These are phyloP conservation scores for Thamnidium elegans DNA, from an alignment of 192 early-diverging fungal species.

Conservation along the genomic window DNA sequence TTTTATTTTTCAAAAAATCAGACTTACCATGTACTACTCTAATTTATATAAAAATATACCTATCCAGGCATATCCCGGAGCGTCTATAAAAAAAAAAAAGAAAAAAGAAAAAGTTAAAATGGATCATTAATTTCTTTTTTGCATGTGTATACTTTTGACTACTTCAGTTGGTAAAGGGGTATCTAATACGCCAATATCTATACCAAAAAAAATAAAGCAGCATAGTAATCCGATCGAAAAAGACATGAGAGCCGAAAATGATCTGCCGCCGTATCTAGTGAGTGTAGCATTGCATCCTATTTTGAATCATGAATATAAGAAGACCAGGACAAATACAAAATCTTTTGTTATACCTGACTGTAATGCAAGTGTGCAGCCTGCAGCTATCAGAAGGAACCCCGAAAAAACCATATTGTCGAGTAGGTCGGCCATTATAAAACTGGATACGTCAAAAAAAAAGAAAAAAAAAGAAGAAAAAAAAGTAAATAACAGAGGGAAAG, in stretches of 20 bases:
- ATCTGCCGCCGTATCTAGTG: constrained; percentile 24
- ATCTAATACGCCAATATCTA: constrained; percentile 17
- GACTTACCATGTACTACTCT: background rate
- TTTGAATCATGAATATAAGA: background rate
- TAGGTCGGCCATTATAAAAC: constrained; percentile 15
- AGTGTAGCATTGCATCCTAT: constrained; percentile 27
- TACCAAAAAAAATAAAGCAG: constrained; percentile 25
- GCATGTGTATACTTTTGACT: constrained; percentile 10
- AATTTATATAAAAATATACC: background rate
- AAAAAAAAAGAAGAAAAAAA: no score
- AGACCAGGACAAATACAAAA: background rate
- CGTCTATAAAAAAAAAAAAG: constrained; percentile 12
- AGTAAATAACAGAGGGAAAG: no score
- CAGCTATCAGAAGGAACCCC: constrained; percentile 23
- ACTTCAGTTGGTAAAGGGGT: constrained; percentile 17
- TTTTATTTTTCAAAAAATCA: background rate
- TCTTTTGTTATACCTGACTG: constrained; percentile 21
- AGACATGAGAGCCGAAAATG: constrained; percentile 24
- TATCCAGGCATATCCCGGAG: constrained; percentile 49
- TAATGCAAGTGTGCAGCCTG: constrained; percentile 28
- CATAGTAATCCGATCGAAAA: constrained; percentile 13
- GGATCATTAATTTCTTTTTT: background rate
- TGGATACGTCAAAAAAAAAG: no score
- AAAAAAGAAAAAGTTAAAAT: background rate
- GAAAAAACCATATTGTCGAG: constrained; percentile 22